A percentile compares a stretch with the other conserved stretches of the same genome.
phyloP scores from a whole-genome alignment of 371 early-diverging fungal species.

The Lichtheimia ornata region DNA sequence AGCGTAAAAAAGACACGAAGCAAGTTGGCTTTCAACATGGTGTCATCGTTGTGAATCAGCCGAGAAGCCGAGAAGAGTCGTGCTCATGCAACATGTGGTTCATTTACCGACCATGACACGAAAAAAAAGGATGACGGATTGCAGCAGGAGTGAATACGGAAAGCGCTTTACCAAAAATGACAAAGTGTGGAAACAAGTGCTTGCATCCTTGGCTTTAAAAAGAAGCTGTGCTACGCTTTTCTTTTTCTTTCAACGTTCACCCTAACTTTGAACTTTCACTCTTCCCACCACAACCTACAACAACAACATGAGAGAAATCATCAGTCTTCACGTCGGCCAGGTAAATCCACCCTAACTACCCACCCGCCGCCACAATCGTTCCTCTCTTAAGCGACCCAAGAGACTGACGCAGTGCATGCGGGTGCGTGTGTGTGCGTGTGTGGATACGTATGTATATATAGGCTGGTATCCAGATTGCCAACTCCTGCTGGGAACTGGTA shows the following conservation, averaged over 20 bases:
- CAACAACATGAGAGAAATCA: conserved; percentile 93
- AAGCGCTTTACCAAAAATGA: conserved; percentile 7
- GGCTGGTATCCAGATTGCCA: conserved; percentile 99
- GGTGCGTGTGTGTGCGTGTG: too few species aligned
- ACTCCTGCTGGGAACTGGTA: conserved; percentile 97
- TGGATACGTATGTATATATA: conserved; percentile 32
- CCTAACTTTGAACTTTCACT: conserved; percentile 19
- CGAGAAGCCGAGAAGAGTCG: too few species aligned
- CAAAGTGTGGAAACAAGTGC: background rate
- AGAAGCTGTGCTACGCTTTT: conserved; percentile 5
- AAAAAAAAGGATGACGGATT: conserved; percentile 1
- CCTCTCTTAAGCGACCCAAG: too few species aligned
- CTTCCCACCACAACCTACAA: conserved; percentile 4
- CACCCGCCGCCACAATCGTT: too few species aligned
- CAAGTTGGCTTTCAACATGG: too few species aligned
- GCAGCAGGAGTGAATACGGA: too few species aligned
- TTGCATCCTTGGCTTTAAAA: background rate
- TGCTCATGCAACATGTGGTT: conserved; percentile 3
- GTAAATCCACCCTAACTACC: conserved; percentile 1
- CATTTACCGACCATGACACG: background rate
- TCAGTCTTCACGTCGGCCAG: conserved; percentile 90
- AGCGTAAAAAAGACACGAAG: too few species aligned
- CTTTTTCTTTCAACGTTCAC: conserved; percentile 21
- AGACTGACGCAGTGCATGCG: too few species aligned
- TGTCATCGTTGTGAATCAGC: too few species aligned